Conservation (phyloP, 108 stramenopile species). For the Conticribra guillardii region DNA sequence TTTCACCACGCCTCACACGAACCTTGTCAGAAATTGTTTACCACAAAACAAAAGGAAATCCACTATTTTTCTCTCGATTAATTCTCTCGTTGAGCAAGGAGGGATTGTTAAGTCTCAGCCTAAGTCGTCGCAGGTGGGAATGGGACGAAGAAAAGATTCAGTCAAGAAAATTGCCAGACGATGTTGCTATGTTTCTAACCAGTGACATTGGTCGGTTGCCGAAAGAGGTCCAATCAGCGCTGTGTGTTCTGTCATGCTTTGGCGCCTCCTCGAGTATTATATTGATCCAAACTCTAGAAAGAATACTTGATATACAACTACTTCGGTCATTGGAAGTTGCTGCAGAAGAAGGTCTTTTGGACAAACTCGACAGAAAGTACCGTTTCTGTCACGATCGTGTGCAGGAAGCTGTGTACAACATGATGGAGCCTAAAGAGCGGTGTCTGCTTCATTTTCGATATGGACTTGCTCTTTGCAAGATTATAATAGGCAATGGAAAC, state of each 20-base stretch:
- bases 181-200: slow-evolving; percentile 9
- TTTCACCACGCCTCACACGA: slow-evolving; percentile 12
- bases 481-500: background rate
- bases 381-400: slow-evolving; percentile 24
- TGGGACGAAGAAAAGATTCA: slow-evolving; percentile 22
- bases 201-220: slow-evolving; percentile 1
- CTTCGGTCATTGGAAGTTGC: slow-evolving; percentile 5
- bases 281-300: slow-evolving; percentile 1
- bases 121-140: slow-evolving; percentile 4
- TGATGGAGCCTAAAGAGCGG: slow-evolving; percentile 9
- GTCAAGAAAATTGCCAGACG: slow-evolving; percentile 3
- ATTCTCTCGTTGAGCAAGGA: slow-evolving; percentile 13
- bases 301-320: background rate
- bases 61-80: slow-evolving; percentile 10
- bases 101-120: slow-evolving; percentile 9
- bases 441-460: background rate
- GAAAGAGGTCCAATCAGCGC: background rate
- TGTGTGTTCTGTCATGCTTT: slow-evolving; percentile 9
- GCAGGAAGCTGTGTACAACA: slow-evolving; percentile 25
- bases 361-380: slow-evolving; percentile 10
- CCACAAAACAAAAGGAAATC: slow-evolving; percentile 25
- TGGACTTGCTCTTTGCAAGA: background rate
- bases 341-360: slow-evolving; percentile 10
- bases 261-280: background rate
- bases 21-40: slow-evolving; percentile 13